Percentiles rank a stretch among this genome's conserved stretches.
Evolutionary conservation across 805 yeast species (phyloP).

Genomic region (Candida pini): DNA sequence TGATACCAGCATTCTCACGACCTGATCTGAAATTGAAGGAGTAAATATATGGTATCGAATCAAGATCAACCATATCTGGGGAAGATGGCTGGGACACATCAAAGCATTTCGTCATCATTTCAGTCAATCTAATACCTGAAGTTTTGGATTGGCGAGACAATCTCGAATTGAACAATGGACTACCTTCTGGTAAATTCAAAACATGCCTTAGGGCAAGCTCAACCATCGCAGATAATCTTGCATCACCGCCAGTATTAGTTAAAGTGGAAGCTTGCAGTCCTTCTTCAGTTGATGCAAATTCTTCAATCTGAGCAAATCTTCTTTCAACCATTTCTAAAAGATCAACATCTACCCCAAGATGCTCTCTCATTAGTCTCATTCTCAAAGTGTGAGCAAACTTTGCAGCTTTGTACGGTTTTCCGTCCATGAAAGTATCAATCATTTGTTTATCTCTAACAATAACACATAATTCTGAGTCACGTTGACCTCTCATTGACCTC

Average conservation of each 20-base stretch:
- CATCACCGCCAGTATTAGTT: constrained; percentile 20
- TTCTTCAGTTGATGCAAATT: constrained; percentile 34
- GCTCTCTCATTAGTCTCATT: constrained; percentile 93
- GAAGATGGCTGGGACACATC: constrained; percentile 15
- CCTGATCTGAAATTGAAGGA: constrained; percentile 90
- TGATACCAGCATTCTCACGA: constrained; percentile 74
- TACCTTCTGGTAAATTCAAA: constrained; percentile 34
- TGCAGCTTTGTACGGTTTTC: constrained; percentile 73
- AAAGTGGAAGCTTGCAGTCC: constrained; percentile 43
- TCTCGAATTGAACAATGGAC: constrained; percentile 22
- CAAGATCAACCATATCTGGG: constrained; percentile 21
- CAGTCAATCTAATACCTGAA: constrained; percentile 15
- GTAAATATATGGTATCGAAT: constrained; percentile 25
- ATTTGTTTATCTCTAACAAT: constrained; percentile 78
- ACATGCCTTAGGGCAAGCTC: constrained; percentile 72
- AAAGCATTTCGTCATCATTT: constrained; percentile 17
- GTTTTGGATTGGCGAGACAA: constrained; percentile 3
- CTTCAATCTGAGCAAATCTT: constrained; percentile 48
- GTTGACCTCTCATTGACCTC: constrained; percentile 86
- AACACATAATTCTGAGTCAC: constrained; percentile 95
- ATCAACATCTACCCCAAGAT: constrained; percentile 90
- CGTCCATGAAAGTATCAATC: constrained; percentile 70
- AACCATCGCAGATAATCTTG: constrained; percentile 56
- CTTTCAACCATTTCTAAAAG: constrained; percentile 75
- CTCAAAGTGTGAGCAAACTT: constrained; percentile 86